Evolutionary conservation across 2,329 filamentous ascomycete species (phyloP).

Genomic region (Fusarium cyanostomum): DNA sequence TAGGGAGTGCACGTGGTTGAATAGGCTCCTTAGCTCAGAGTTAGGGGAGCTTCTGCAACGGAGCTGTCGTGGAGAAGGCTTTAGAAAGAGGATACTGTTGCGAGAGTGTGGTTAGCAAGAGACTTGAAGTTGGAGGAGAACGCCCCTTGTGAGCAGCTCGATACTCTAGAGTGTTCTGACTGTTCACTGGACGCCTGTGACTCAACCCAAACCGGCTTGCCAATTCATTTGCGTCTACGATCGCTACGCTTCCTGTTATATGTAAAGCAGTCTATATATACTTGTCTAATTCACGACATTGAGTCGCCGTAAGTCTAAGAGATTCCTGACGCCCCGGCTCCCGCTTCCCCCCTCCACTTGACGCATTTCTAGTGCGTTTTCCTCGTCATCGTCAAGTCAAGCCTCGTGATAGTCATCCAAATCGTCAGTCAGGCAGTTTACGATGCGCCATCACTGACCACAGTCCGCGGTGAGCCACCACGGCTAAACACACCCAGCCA

Average conservation of each 20-base stretch:
- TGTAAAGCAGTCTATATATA: conserved; percentile 9
- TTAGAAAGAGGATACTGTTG: not conserved
- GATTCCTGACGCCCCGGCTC: conserved; percentile 6
- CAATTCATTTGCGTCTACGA: conserved; percentile 5
- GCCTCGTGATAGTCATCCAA: not conserved
- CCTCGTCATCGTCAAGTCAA: not conserved
- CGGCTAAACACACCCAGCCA: conserved; percentile 73
- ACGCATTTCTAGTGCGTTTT: not conserved
- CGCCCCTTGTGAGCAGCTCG: conserved; percentile 11
- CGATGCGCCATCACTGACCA: conserved; percentile 16
- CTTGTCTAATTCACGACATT: conserved; percentile 12
- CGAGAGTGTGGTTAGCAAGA: conserved; percentile 1
- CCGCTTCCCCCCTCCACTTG: not conserved
- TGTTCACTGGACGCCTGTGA: conserved; percentile 23
- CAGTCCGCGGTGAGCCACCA: conserved; percentile 41
- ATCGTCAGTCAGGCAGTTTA: not conserved
- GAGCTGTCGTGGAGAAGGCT: not conserved
- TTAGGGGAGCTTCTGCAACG: not conserved
- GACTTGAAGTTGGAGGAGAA: conserved; percentile 3
- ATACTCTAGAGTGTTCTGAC: conserved; percentile 3
- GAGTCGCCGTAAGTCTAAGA: conserved; percentile 5
- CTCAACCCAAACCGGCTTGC: conserved; percentile 19
- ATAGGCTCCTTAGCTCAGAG: not conserved
- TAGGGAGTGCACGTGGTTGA: not conserved
- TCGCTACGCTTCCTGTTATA: conserved; percentile 3